These are phyloP conservation scores for Leucocoprinus leucothites DNA, from an alignment of 768 basidiomycete species.

Conservation along the genomic window DNA sequence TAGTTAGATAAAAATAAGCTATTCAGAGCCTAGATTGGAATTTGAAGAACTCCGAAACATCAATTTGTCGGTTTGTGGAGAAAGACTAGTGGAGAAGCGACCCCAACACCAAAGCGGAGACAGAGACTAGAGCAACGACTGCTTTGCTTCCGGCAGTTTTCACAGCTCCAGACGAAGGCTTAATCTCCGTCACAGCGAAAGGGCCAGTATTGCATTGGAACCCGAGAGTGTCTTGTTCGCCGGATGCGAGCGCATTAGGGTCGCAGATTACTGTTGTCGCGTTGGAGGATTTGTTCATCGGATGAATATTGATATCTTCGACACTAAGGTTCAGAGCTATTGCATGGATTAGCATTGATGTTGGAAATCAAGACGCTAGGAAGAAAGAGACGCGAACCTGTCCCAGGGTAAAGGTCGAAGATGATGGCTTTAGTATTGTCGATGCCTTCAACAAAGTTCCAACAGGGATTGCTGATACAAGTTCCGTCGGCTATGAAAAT, in stretches of 20 bases:
- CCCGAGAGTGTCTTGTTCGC: conserved; percentile 27
- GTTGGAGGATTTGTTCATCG: conserved; percentile 18
- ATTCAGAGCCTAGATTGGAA: too few species aligned
- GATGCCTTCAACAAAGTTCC: conserved; percentile 34
- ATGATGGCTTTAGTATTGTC: conserved; percentile 32
- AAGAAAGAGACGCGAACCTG: conserved; percentile 21
- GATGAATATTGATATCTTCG: conserved; percentile 24
- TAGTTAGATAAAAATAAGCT: too few species aligned
- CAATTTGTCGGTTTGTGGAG: background rate
- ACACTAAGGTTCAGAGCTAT: conserved; percentile 26
- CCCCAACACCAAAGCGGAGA: background rate
- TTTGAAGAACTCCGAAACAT: too few species aligned
- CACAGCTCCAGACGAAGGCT: background rate
- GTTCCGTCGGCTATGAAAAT: conserved; percentile 32
- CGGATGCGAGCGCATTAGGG: conserved; percentile 23
- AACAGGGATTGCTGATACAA: conserved; percentile 36
- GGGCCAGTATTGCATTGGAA: conserved; percentile 29
- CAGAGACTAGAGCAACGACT: background rate
- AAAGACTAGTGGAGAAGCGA: background rate
- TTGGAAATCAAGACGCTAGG: background rate
- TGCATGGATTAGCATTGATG: background rate
- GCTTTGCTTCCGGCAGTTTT: background rate
- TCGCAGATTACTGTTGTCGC: conserved; percentile 29
- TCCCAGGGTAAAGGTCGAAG: conserved; percentile 33
- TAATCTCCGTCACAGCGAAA: conserved; percentile 18